Conservation (phyloP, 148 eudicot species). For the Fagopyrum homotropicum region DNA sequence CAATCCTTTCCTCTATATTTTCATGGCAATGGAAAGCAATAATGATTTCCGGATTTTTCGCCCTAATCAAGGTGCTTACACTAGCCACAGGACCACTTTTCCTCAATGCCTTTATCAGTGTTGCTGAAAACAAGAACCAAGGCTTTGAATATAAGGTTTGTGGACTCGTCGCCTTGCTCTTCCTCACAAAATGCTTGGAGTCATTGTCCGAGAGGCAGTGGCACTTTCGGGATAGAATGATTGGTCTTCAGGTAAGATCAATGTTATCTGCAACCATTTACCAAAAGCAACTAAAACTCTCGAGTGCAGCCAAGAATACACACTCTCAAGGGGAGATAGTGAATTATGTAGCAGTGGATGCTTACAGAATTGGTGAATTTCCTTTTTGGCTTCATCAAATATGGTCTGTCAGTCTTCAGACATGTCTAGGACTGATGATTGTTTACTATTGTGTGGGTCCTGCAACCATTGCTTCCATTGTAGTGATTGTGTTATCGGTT, state of each 20-base stretch:
- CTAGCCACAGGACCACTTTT: constrained; percentile 46
- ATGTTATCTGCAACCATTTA: constrained; percentile 44
- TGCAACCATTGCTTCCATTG: neutral
- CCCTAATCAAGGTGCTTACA: constrained; percentile 41
- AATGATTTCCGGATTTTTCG: constrained; percentile 37
- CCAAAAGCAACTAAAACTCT: constrained; percentile 44
- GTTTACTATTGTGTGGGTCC: constrained; percentile 15
- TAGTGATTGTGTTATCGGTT: constrained; percentile 39
- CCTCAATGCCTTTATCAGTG: constrained; percentile 39
- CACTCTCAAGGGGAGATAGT: constrained; percentile 38
- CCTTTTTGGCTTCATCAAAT: constrained; percentile 56
- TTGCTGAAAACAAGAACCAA: constrained; percentile 19
- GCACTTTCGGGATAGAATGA: constrained; percentile 36
- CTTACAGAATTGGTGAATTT: constrained; percentile 48
- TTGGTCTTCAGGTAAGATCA: constrained; percentile 50
- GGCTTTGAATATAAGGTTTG: constrained; percentile 29
- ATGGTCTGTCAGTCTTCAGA: constrained; percentile 45
- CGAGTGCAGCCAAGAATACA: constrained; percentile 30
- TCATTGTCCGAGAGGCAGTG: constrained; percentile 54
- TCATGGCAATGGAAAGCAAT: constrained; percentile 38
- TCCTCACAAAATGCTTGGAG: constrained; percentile 38
- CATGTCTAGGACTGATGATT: constrained; percentile 33
- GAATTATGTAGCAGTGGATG: constrained; percentile 49
- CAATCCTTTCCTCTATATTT: constrained; percentile 26
- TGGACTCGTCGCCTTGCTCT: constrained; percentile 23